Evolutionary conservation across 768 basidiomycete genomes (phyloP).

Genomic region (Sarcodon sp.): DNA sequence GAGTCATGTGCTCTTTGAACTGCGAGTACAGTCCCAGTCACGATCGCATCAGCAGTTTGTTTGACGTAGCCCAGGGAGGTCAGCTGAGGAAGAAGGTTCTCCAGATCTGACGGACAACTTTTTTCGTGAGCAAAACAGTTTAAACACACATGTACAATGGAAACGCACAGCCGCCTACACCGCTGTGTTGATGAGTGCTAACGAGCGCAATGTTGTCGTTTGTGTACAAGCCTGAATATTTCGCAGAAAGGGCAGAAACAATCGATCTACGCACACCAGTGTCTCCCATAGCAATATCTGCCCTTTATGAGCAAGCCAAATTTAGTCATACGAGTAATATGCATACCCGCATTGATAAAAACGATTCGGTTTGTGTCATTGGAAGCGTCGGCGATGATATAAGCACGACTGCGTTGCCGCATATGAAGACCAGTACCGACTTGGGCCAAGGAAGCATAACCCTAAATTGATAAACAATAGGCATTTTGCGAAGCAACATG

Average conservation of each 20-base stretch:
- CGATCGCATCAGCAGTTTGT: conserved; percentile 60
- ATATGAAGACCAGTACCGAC: conserved; percentile 67
- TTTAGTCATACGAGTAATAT: not conserved
- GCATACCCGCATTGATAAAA: conserved; percentile 59
- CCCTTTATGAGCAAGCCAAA: not conserved
- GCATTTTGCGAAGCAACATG: not conserved
- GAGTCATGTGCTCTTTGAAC: conserved; percentile 55
- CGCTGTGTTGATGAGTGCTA: conserved; percentile 65
- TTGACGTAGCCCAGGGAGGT: conserved; percentile 65
- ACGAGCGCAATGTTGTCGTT: conserved; percentile 65
- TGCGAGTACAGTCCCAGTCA: conserved; percentile 55
- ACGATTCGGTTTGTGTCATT: conserved; percentile 47
- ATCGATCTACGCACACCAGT: conserved; percentile 62
- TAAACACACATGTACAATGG: too few species aligned
- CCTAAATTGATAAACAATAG: conserved; percentile 23
- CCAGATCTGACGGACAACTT: conserved; percentile 25
- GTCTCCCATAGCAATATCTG: conserved; percentile 78
- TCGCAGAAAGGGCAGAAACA: conserved; percentile 37
- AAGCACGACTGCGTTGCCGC: conserved; percentile 68
- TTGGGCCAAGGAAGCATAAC: conserved; percentile 54
- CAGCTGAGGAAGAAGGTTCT: conserved; percentile 67
- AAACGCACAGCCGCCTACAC: conserved; percentile 47
- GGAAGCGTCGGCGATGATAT: conserved; percentile 54
- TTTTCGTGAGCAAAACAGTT: too few species aligned
- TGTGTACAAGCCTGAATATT: conserved; percentile 53